Base-by-base conservation (phyloP, 2,329 filamentous ascomycete genomes). In the Chalaropsis thielavioides region DNA sequence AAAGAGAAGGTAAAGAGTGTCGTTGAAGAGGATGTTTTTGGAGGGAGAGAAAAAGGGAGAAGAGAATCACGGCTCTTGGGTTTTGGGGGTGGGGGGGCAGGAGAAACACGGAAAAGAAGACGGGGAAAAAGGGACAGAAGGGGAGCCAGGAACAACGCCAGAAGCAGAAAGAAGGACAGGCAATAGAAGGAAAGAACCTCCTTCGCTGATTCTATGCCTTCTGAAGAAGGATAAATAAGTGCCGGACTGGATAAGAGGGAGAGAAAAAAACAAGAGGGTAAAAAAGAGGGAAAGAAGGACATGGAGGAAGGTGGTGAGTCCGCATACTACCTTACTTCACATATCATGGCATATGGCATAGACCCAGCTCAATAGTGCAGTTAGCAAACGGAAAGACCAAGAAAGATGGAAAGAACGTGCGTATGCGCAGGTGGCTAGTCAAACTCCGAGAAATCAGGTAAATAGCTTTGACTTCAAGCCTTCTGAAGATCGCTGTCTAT, bases 21-120 rank as follows among this genome's bases (percentile, higher is more conserved):
- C 54, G 54, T 58, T 58, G 54, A 27, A 58, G 54, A 19, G n/a
- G 4, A 58, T n/a, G 31, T 38, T n/a, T n/a, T 35, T 58, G n/a
- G 31, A 58, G 17, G 24, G 54, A 58, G 24, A 58, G 27, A 38
- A 13, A 58, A 58, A 58, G 54, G 54, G 54, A 58, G 54, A 58
- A 58, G 54, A 58, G 13, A 35, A 58, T 58, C 27, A 38, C 54
- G 54, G 54, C 54, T 58, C 54, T 58, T 58, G 24, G 15, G 24
- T 58, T n/a, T 58, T 38, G 54, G 27, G 51, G 51, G 51, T 35
- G 51, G 51, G 54, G 54, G 35, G 27, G 54, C 27, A 58, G 54
- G 13, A 58, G 27, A 58, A 38, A 58, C 54, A 58, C 15, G 54
- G 54, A 35, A 58, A 58, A 38, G 54, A 58, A 58, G 54, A 38